Evolutionary conservation across 2,329 filamentous ascomycete genomes (phyloP).

Genomic region (Fusarium foetens): DNA sequence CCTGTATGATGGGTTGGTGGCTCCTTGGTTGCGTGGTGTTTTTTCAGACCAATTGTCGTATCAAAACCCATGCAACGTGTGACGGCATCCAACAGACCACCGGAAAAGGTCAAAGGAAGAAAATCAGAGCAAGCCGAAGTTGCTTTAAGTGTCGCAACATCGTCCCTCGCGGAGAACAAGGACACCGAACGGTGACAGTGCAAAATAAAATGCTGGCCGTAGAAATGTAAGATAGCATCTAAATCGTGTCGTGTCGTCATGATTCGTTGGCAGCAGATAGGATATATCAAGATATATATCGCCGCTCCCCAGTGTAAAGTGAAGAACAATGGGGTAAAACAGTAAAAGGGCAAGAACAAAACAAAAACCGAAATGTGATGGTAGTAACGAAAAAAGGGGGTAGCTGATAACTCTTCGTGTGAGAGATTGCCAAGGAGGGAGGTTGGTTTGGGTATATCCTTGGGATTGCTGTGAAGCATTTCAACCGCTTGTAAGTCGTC

Average conservation of each 20-base stretch:
- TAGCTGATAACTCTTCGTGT: conserved; percentile 30
- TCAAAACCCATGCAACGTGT: neutral
- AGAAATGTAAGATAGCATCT: conserved; percentile 39
- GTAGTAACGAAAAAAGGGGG: neutral
- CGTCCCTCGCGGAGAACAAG: conserved; percentile 14
- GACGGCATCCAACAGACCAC: neutral
- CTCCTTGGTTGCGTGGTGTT: neutral
- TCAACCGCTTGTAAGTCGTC: conserved; percentile 50
- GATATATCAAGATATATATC: conserved; percentile 19
- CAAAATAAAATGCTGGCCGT: conserved; percentile 29
- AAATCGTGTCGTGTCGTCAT: conserved; percentile 44
- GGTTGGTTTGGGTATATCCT: conserved; percentile 45
- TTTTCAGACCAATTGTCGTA: neutral
- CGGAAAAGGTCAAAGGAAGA: neutral
- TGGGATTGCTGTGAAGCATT: conserved; percentile 53
- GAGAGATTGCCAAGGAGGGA: conserved; percentile 43
- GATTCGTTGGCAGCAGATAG: conserved; percentile 35
- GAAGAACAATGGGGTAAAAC: conserved; percentile 9
- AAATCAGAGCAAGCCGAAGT: neutral
- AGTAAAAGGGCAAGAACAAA: neutral
- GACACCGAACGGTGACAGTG: neutral
- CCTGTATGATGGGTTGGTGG: neutral
- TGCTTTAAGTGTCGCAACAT: conserved; percentile 11
- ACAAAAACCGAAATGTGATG: neutral
- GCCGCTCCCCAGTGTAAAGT: conserved; percentile 19